These are phyloP conservation scores for Lactifluus pinguis DNA, from an alignment of 768 basidiomycete species.

Conservation along the genomic window DNA sequence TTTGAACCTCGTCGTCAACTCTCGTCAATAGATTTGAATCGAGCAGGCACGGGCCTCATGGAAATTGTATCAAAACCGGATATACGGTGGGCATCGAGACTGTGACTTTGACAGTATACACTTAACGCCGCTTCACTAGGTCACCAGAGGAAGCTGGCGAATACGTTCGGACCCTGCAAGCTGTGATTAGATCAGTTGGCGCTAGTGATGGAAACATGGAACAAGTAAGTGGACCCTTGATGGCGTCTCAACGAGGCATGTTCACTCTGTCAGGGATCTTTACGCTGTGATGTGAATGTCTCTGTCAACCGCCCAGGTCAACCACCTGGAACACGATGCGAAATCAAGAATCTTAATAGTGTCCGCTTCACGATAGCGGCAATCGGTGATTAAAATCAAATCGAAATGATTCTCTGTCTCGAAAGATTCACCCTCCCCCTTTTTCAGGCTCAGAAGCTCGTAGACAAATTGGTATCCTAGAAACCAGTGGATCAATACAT, in stretches of 20 bases:
- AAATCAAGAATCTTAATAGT: constrained; percentile 96
- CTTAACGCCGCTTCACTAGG: constrained; percentile 22
- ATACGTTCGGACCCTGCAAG: constrained; percentile 79
- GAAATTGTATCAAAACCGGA: constrained; percentile 96
- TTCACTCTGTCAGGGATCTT: constrained; percentile 58
- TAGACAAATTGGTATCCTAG: constrained; percentile 61
- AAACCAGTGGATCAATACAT: constrained; percentile 34
- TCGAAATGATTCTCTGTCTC: background rate
- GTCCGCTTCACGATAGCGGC: constrained; percentile 77
- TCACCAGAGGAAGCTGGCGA: constrained; percentile 86
- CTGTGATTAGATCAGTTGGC: constrained; percentile 70
- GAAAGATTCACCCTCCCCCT: background rate
- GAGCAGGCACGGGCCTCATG: constrained; percentile 84
- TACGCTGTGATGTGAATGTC: constrained; percentile 93
- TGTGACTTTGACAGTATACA: background rate
- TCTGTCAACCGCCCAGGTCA: constrained; percentile 67
- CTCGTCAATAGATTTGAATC: constrained; percentile 76
- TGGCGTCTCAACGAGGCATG: background rate
- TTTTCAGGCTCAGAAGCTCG: constrained; percentile 67
- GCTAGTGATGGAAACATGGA: constrained; percentile 98
- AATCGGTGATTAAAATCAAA: constrained; percentile 44
- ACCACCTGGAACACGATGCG: constrained; percentile 74
- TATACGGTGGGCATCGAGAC: constrained; percentile 39
- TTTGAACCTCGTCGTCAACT: constrained; percentile 40
- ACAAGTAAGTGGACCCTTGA: constrained; percentile 43